Evolutionary conservation across 164 flowering plant species (phyloP).

Genomic region (Magnolia sinica): DNA sequence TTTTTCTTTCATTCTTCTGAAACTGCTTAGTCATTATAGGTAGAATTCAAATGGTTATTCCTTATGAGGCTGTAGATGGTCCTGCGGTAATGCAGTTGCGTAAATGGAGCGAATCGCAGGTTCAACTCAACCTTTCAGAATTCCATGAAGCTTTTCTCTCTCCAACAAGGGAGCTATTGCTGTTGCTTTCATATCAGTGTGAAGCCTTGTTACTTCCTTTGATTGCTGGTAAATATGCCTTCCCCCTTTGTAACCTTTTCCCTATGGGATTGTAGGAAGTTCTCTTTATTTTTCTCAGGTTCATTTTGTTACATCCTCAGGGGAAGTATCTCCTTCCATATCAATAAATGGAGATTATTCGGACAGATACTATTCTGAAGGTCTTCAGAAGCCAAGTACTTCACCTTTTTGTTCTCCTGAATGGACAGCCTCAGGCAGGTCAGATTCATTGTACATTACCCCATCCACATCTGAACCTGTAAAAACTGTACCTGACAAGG

Average conservation of each 20-base stretch:
- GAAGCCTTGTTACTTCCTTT: conserved; percentile 79
- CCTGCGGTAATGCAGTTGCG: conserved; percentile 70
- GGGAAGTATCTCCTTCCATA: conserved; percentile 9
- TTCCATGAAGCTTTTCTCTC: conserved; percentile 80
- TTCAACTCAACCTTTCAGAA: conserved; percentile 52
- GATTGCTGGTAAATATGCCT: conserved; percentile 37
- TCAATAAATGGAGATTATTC: conserved; percentile 12
- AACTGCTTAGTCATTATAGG: no score
- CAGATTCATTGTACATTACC: conserved; percentile 29
- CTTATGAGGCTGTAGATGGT: conserved; percentile 15
- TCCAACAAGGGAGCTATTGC: conserved; percentile 70
- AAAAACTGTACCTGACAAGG: conserved; percentile 21
- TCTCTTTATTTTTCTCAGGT: background rate
- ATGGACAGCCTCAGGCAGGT: conserved; percentile 17
- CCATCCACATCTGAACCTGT: conserved; percentile 40
- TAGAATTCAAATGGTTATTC: background rate
- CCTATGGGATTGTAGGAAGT: background rate
- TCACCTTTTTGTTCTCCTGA: conserved; percentile 12
- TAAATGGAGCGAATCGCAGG: conserved; percentile 58
- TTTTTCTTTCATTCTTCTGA: no score
- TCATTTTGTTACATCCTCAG: conserved; percentile 25
- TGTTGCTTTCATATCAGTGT: conserved; percentile 60
- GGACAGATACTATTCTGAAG: conserved; percentile 17
- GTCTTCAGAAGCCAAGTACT: conserved; percentile 15
- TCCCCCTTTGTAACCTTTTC: background rate